Evolutionary conservation across 1,284 basidiomycete species (phyloP), one percentile per base, ranked within the genome.

Genomic region (Puccinia polysora): DNA sequence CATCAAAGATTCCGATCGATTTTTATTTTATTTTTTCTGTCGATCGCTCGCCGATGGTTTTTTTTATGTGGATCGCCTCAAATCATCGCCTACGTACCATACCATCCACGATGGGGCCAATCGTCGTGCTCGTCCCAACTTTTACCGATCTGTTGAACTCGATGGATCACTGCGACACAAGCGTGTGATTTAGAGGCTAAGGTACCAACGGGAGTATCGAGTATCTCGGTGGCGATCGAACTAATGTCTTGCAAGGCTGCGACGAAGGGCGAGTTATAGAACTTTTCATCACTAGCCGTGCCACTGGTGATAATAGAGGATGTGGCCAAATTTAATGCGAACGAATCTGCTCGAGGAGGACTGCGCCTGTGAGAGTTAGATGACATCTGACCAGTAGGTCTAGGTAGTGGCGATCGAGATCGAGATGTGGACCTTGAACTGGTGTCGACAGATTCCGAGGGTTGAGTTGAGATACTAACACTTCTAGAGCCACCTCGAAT

Each of bases 81-180:
- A n/a, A n/a, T n/a, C n/a, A n/a, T 45, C 43, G 10, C n/a, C n/a
- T 88, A n/a, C 79, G 95, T 92, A 73, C 97, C 94, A 81, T 97
- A 98, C 96, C 96, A 99, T 73, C 89, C 91, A 69, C 95, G 86
- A 14, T 96, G 94, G 72, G 95, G 92, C 91, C 95, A 97, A 78
- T 97, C 92, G 10, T 93, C 90, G 80, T 97, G 90, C 70, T 94
- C 91, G 77, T 97, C 95, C 96, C 96, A 98, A 14, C 88, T 87
- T 77, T 87, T 89, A 71, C 96, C 96, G 75, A 97, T 89, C 73
- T 84, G 85, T 81, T 97, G 94, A 0, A 97, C 87, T 70, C 90
- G 85, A 77, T 91, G 88, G 36, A 98, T 93, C 74, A 95, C 85
- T 74, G 88, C 85, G 74, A 90, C 88, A 80, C 92, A 96, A 34